These are phyloP conservation scores for Emergomyces orientalis DNA, from an alignment of 2,329 filamentous ascomycete species.

Conservation along the genomic window DNA sequence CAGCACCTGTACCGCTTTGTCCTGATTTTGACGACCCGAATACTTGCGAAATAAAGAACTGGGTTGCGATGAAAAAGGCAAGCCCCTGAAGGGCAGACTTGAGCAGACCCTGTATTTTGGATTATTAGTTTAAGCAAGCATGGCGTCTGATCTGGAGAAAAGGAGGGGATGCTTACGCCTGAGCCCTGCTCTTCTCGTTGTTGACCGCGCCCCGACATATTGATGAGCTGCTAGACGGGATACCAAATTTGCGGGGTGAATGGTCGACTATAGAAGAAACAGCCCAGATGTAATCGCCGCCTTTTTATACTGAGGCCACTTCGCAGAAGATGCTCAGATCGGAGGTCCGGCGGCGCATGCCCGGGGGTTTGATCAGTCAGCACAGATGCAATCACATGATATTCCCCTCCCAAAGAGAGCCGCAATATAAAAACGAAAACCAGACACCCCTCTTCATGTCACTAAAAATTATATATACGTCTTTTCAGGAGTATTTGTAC, in stretches of 20 bases:
- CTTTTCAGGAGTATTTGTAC: too few relatives aligned
- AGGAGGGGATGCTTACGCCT: constrained; percentile 19
- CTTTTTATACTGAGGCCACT: neutral
- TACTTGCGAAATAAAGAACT: constrained; percentile 49
- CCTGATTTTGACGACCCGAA: constrained; percentile 31
- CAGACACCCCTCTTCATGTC: too few relatives aligned
- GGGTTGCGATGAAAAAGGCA: constrained; percentile 50
- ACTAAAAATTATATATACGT: too few relatives aligned
- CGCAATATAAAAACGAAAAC: too few relatives aligned
- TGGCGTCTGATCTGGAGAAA: neutral
- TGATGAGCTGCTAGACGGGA: neutral
- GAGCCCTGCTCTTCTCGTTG: constrained; percentile 23
- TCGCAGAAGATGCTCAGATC: too few relatives aligned
- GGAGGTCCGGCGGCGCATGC: too few relatives aligned
- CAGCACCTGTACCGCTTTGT: constrained; percentile 20
- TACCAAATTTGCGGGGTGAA: neutral
- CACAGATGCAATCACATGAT: too few relatives aligned
- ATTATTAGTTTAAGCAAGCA: constrained; percentile 17
- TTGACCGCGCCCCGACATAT: constrained; percentile 18
- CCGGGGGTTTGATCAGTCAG: neutral
- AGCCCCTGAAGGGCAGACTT: constrained; percentile 45
- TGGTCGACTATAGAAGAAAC: neutral
- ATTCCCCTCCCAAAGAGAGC: too few relatives aligned
- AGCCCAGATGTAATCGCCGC: neutral
- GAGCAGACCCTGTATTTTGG: constrained; percentile 30